Conservation (phyloP, 352 stramenopile species). For the Phytopythium helicoides region DNA sequence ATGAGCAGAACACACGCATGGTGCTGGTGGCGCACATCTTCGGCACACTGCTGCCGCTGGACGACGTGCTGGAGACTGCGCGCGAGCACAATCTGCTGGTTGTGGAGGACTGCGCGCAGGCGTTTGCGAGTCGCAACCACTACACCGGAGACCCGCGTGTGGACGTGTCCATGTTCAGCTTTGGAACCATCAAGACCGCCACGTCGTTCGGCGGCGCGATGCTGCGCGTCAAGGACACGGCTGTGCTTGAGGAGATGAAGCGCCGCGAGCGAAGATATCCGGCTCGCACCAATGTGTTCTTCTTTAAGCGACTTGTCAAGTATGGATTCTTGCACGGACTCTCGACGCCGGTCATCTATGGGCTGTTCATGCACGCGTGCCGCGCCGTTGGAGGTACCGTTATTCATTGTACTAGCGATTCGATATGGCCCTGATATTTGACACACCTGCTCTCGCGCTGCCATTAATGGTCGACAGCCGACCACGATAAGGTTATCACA, state of each 20-base stretch:
- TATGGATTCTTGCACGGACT: constrained; percentile 71
- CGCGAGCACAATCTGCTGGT: constrained; percentile 50
- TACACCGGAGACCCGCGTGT: constrained; percentile 61
- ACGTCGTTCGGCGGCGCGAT: constrained; percentile 77
- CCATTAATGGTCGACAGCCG: too few relatives aligned
- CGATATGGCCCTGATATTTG: too few relatives aligned
- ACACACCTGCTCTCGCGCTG: too few relatives aligned
- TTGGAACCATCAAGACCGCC: constrained; percentile 85
- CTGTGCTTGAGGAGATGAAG: constrained; percentile 65
- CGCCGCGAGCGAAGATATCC: constrained; percentile 62
- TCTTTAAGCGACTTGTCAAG: constrained; percentile 76
- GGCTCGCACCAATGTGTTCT: constrained; percentile 62
- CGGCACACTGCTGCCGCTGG: constrained; percentile 57
- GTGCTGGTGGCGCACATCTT: constrained; percentile 85
- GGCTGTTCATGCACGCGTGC: constrained; percentile 69
- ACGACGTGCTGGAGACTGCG: constrained; percentile 49
- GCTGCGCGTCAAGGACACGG: constrained; percentile 53
- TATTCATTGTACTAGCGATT: background rate
- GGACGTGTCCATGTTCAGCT: constrained; percentile 87
- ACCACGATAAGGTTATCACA: constrained; percentile 83
- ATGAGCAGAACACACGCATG: constrained; percentile 49
- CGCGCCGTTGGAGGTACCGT: constrained; percentile 46
- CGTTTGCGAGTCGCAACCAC: constrained; percentile 52
- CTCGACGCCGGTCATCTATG: constrained; percentile 68
- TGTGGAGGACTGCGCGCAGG: constrained; percentile 81